Base-by-base conservation (phyloP, 768 basidiomycete species). In the Boletus reticulatus region DNA sequence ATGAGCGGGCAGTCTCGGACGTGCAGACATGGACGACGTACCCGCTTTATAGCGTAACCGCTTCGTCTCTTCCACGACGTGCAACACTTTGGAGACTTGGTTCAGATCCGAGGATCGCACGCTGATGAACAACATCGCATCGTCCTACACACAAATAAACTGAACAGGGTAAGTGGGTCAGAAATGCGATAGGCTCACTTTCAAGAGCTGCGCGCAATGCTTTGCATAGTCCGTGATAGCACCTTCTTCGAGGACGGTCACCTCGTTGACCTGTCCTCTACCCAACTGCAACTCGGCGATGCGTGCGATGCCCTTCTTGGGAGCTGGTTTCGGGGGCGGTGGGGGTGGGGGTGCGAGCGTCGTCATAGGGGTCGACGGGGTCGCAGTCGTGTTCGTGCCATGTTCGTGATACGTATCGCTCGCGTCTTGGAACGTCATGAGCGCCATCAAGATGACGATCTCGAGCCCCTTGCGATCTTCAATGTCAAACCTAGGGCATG, bases 391-490 rank as follows among this genome's bases (percentile, higher is more conserved):
- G 59, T 41, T 58, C 54, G 46, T 53, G 60, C 4, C 73, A 67
- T 37, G 72, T 1, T 73, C 63, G 60, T 84, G 81, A 54, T 82
- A 78, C 16, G 68, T 66, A 48, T 90, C 84, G 57, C 85, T 85
- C 29, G 75, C 64, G 64, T 94, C 92, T 56, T 85, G 82, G 68
- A 94, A 90, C 1, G 89, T 89, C 59, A 93, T 72, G 3, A 94
- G 76, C 3, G 88, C 82, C 0, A 85, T 87, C 46, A 94, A 74
- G 37, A 93, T 81, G 48, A 89, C 82, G 38, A 94, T 89, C 68
- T 94, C 92, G 2, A 94, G 78, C 5, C 92, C 90, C 68, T 94
- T 94, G 32, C 89, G 80, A 63, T 94, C 92, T 16, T 88, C 77
- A 48, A 94, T 85, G 60, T 93, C 92, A 62, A 94, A 94, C 39